Evolutionary conservation across 1,284 basidiomycete genomes (phyloP), one percentile per base, ranked within the genome.

Genomic region (Cryptococcus hybrid): DNA sequence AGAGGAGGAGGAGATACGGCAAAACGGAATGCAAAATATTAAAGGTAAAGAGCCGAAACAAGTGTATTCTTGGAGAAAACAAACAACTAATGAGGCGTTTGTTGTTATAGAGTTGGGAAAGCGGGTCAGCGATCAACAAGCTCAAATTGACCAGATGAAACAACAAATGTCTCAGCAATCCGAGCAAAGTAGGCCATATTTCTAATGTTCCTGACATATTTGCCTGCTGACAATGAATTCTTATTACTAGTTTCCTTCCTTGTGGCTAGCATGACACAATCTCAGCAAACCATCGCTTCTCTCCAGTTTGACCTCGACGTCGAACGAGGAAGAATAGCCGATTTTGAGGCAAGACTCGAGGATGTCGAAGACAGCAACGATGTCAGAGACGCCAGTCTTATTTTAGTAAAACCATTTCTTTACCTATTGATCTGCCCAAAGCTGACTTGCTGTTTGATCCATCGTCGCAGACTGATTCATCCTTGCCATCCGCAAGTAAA

Each of bases 261-360:
- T 18, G 7, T 51, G 11, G 8, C 12, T 7, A 15, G 36, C 49
- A 12, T 51, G 8, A 15, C n/a, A 15, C 18, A 38, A 13, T 38
- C 49, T 18, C n/a, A 51, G n/a, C 15, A 51, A 18, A 34, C 18
- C 24, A 39, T 40, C 7, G 36, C 34, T 15, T 8, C 36, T 9
- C 39, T 51, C 9, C 49, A 51, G 11, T 51, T 39, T 18, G 49
- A 51, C 18, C 36, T 51, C 8, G 49, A 36, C n/a, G 49, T 51
- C 3, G 49, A 51, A 36, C 36, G 15, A 15, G 49, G 49, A 9
- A 39, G 37, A 7, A 13, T 39, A 3, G 30, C 39, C 9, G 49
- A 51, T 24, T 7, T 51, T 35, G 49, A 51, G 15, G 36, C 36
- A 18, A 39, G 49, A 15, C 18, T 40, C 7, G 49, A 39, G 37